phyloP scores from a whole-genome alignment of 225 moss, liverwort and hornwort genomes.

The Straminergon stramineum region DNA sequence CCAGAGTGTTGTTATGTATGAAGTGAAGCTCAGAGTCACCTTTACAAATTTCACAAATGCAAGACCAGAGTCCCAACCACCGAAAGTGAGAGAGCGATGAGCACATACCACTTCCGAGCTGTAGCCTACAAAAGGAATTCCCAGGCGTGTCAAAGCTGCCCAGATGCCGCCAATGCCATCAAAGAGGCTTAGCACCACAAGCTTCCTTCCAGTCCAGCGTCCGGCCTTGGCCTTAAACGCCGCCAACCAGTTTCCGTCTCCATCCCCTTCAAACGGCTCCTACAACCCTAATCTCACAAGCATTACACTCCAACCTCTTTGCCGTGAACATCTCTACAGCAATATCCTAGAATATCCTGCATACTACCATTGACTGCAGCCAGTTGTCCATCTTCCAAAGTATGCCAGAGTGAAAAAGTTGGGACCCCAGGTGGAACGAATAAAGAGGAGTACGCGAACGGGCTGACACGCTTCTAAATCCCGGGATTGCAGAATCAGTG shows the following conservation, averaged over 20 bases:
- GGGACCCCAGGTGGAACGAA: not conserved
- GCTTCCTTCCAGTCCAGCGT: slow-evolving; percentile 19
- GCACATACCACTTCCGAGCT: slow-evolving; percentile 37
- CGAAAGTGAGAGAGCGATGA: not conserved
- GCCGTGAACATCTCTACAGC: not conserved
- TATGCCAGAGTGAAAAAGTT: not conserved
- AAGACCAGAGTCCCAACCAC: not conserved
- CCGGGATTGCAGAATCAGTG: not conserved
- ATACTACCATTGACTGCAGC: not conserved
- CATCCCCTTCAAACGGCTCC: slow-evolving; percentile 35
- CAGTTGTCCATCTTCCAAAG: not conserved
- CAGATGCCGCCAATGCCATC: slow-evolving; percentile 49
- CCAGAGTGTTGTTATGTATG: not conserved
- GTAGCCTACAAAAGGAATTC: slow-evolving; percentile 36
- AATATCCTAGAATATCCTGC: not conserved
- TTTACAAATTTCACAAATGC: not conserved
- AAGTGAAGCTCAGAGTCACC: not conserved
- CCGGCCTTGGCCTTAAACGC: slow-evolving; percentile 26
- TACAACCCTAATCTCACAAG: slow-evolving; percentile 18
- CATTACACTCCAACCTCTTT: not conserved
- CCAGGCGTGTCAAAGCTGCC: slow-evolving; percentile 30
- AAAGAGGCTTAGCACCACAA: slow-evolving; percentile 39
- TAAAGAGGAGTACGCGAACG: not conserved
- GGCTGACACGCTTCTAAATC: not conserved
- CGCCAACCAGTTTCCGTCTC: slow-evolving; percentile 38